Evolutionary conservation across 768 basidiomycete species (phyloP), one percentile per base, ranked within the genome.

Genomic region (Lactifluus pinguis): DNA sequence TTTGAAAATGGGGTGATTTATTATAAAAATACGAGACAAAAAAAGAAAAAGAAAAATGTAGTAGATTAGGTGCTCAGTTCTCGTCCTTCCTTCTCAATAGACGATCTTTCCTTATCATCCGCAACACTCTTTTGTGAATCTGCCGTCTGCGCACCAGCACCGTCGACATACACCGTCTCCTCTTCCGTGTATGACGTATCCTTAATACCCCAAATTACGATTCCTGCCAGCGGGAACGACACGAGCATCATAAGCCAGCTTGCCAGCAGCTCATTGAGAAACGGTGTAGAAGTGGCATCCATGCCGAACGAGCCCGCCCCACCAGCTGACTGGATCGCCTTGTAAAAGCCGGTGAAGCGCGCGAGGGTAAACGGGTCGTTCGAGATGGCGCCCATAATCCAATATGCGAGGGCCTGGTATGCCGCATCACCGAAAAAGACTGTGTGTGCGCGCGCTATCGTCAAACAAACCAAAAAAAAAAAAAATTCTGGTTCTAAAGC

Each of bases 351-450:
- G 3, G 77, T 74, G 64, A 70, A 76, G 19, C 77, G 72, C 57
- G 78, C 77, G 50, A 78, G 74, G 42, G 64, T 71, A 69, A 76
- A 78, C 6, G 76, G 76, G 68, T 77, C 76, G 70, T 78, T 77
- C n/a, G 77, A 69, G 58, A 78, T 68, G 30, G 76, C 72, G 32
- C 71, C 68, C 74, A 76, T 76, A 68, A 73, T 70, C 74, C 73
- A 76, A 65, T 74, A 74, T 41, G 69, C 72, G 62, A 75, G 68
- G 17, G 72, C 73, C 63, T 75, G 74, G 66, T 72, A 75, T 56
- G 67, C 67, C 21, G 73, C 69, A 65, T 75, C 73, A 51, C 65
- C 64, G 63, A 76, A 75, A 69, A 72, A 77, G 69, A 71, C 76
- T 76, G 54, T 15, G 36, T 10, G 48, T 76, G 54, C 15, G 36